Evolutionary conservation across 2,329 filamentous ascomycete species (phyloP), one percentile per base, ranked within the genome.

Genomic region (Talaromyces sp.): DNA sequence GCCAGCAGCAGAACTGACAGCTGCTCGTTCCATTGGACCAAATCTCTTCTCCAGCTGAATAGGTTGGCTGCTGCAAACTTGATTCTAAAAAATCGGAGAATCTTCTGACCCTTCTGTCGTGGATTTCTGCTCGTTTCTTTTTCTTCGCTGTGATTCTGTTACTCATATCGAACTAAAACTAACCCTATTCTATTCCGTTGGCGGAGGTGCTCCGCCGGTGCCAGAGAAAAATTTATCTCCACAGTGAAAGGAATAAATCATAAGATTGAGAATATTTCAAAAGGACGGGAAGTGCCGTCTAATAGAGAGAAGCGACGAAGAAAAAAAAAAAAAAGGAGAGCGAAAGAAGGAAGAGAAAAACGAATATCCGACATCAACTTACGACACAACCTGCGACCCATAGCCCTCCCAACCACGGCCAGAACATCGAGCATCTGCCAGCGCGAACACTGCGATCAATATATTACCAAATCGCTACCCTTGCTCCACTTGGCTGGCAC

Each of bases 131-230:
- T 31, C 25, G 15, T 25, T 43, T 40, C 25, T 58, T 58, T 58
- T 58, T 58, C 22, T 27, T 27, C 56, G 34, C 34, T 45, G 25
- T 27, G 58, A 47, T 45, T 60, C 38, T 47, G 19, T 60, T 45
- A 60, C 38, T 60, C 22, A 29, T 29, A 25, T 31, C 27, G 10
- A 45, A 27, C 19, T 59, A 59, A 19, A 43, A 45, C 58, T 60
- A 60, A 47, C 58, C 58, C 58, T 61, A 61, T 61, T 56, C n/a
- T 56, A 6, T 38, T 56, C 53, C 59, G 49, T 36, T 61, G 59
- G 59, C 47, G 45, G 59, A 36, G 45, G 19, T 36, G 59, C 45
- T 61, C 59, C 59, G 59, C 59, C 59, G 59, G 59, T 61, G 31
- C 59, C 59, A 53, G 5, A 34, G 31, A 22, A 61, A 61, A 61